Evolutionary conservation across 225 moss, liverwort and hornwort genomes (phyloP).

Genomic region (Marchantia paleacea): DNA sequence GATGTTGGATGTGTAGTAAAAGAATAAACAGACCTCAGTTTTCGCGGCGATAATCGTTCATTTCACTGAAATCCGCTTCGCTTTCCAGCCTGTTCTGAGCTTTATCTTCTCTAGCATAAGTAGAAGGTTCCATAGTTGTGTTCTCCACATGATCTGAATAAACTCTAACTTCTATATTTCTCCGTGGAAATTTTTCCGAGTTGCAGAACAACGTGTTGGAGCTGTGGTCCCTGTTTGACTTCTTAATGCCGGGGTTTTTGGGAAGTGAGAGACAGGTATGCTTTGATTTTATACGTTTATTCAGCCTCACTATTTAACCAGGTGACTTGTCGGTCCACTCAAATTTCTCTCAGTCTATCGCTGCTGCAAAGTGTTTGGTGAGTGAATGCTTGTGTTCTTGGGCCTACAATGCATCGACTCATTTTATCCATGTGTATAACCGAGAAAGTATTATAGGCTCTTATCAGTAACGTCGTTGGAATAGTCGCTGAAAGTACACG

Average conservation of each 20-base stretch:
- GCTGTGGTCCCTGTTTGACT: conserved; percentile 95
- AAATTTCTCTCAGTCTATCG: background rate
- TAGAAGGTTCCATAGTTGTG: too few species aligned
- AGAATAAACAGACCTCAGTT: too few species aligned
- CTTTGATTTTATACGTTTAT: background rate
- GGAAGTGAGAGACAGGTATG: conserved; percentile 88
- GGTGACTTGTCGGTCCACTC: background rate
- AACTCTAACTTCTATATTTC: background rate
- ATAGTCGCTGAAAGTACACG: too few species aligned
- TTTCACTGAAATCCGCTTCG: too few species aligned
- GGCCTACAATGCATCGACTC: background rate
- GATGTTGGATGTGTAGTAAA: too few species aligned
- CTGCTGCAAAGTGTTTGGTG: background rate
- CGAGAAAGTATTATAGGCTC: too few species aligned
- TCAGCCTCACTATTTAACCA: background rate
- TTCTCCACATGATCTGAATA: background rate
- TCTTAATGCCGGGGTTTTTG: conserved; percentile 91
- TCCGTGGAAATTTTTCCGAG: background rate
- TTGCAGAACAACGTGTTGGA: conserved; percentile 82
- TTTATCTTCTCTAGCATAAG: too few species aligned
- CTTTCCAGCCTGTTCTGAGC: too few species aligned
- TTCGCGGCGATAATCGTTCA: too few species aligned
- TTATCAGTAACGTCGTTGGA: too few species aligned
- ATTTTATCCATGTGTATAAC: too few species aligned
- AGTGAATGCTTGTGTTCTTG: background rate